Conservation (phyloP, 2,329 filamentous ascomycete species). For the Trichoderma sp. region DNA sequence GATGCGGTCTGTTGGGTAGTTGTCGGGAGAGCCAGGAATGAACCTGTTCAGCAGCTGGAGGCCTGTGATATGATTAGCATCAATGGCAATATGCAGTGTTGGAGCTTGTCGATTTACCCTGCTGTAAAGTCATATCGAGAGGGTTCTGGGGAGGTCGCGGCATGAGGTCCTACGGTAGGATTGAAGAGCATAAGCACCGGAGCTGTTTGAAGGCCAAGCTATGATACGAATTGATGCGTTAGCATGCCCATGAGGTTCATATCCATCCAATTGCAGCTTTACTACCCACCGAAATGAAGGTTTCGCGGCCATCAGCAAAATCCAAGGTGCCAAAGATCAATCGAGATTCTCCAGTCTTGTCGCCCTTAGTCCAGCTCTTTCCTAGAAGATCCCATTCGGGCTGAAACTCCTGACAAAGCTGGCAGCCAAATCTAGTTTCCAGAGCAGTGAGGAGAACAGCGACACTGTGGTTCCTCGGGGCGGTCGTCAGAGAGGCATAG, state of each 20-base stretch:
- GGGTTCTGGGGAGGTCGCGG: conserved; percentile 65
- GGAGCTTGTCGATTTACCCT: conserved; percentile 56
- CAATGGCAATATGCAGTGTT: neutral
- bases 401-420: conserved; percentile 85
- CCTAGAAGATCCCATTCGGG: conserved; percentile 88
- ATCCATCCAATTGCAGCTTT: neutral
- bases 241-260: neutral
- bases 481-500: conserved; percentile 72
- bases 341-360: conserved; percentile 69
- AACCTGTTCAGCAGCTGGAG: conserved; percentile 71
- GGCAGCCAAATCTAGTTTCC: conserved; percentile 78
- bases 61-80: conserved; percentile 43
- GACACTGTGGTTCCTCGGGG: conserved; percentile 79
- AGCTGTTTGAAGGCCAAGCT: conserved; percentile 93
- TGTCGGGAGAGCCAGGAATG: conserved; percentile 77
- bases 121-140: conserved; percentile 79
- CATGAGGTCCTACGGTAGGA: conserved; percentile 78
- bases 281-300: conserved; percentile 75
- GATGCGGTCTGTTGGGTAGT: conserved; percentile 74
- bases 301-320: conserved; percentile 77
- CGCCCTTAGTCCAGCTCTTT: conserved; percentile 83
- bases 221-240: conserved; percentile 9
- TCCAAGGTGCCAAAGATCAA: conserved; percentile 82
- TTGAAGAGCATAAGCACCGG: conserved; percentile 86
- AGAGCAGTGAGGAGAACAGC: conserved; percentile 83